Percentiles rank a stretch among this genome's conserved stretches.
Evolutionary conservation across 1,139 yeast species (phyloP).

Genomic region (Taphrina pruni): DNA sequence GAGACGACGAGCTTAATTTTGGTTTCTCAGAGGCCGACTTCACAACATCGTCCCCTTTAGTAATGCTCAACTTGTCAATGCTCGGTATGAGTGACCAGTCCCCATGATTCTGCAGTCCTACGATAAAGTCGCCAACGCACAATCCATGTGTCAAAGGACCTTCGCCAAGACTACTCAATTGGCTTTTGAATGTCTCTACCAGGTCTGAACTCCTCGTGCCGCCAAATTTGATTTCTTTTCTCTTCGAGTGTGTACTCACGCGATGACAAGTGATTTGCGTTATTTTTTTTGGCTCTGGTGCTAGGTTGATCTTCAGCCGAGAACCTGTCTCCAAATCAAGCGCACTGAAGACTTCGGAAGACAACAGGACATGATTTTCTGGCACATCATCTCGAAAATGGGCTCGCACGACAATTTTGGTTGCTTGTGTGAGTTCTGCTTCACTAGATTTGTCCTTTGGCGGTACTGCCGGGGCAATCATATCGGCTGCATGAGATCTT

Average conservation of each 20-base stretch:
- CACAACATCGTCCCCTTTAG: conserved; percentile 43
- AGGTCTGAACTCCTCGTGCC: conserved; percentile 25
- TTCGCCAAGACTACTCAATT: background rate
- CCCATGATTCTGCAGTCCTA: conserved; percentile 8
- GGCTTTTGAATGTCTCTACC: conserved; percentile 7
- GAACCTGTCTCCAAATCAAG: conserved; percentile 62
- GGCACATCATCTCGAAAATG: conserved; percentile 56
- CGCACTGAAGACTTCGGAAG: conserved; percentile 62
- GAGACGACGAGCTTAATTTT: conserved; percentile 42
- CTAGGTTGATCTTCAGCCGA: conserved; percentile 62
- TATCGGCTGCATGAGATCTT: conserved; percentile 57
- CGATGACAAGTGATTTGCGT: conserved; percentile 58
- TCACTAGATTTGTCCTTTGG: conserved; percentile 44
- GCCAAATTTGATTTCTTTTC: conserved; percentile 48
- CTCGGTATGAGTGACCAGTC: conserved; percentile 25
- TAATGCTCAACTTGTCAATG: conserved; percentile 7
- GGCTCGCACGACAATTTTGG: conserved; percentile 63
- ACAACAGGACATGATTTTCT: conserved; percentile 61
- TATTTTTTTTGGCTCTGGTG: conserved; percentile 55
- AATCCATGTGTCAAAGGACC: conserved; percentile 37
- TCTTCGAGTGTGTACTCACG: conserved; percentile 55
- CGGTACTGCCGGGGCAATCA: conserved; percentile 44
- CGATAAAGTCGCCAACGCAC: conserved; percentile 13
- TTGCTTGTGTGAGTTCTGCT: conserved; percentile 50
- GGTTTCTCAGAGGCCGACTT: background rate